Evolutionary conservation across 805 yeast genomes (phyloP), one percentile per base, ranked within the genome.

Genomic region (Jamesozyma spencerorum): DNA sequence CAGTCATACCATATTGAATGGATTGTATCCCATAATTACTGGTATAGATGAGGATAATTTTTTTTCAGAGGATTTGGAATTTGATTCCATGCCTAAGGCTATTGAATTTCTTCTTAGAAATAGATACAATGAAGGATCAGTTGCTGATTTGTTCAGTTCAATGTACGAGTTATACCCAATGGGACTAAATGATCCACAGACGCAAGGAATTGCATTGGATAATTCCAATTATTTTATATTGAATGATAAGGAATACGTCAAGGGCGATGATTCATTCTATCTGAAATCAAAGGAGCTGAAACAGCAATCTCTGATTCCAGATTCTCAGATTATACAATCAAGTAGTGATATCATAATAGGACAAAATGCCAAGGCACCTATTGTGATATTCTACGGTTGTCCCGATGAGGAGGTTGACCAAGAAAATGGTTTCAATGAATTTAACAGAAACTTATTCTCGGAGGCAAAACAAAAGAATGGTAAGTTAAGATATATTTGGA

Each of bases 251-350:
- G 44, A 36, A 14, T 81, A 79, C 53, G 79, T 87, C 50, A 74
- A 80, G 8, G 65, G 79, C 2, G 84, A 76, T 41, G 94, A 82
- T 42, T 71, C 86, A 1, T 92, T 75, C 58, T 94, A 96, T 2
- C 66, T 92, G 42, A 80, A 81, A 56, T 74, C 85, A 0, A 65
- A 66, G 19, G 62, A 64, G n/a, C 50, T 55, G 5, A 39, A 46
- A 18, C 42, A 38, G 10, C 63, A 58, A 38, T 43, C 49, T 6
- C 19, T 19, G 18, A 24, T 49, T 7, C 36, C 47, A 1, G 59
- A 55, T 35, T 43, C 44, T 3, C 37, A 44, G 3, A 38, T 51
- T 2, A 22, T 63, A 13, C 34, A 63, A 3, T 66, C 75, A 0
- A 15, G 18, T 2, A 71, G 74, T 45, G 97, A 90, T 52, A 68